Base-by-base conservation (phyloP, 2,329 filamentous ascomycete species). In the Zymoseptoria brevis region DNA sequence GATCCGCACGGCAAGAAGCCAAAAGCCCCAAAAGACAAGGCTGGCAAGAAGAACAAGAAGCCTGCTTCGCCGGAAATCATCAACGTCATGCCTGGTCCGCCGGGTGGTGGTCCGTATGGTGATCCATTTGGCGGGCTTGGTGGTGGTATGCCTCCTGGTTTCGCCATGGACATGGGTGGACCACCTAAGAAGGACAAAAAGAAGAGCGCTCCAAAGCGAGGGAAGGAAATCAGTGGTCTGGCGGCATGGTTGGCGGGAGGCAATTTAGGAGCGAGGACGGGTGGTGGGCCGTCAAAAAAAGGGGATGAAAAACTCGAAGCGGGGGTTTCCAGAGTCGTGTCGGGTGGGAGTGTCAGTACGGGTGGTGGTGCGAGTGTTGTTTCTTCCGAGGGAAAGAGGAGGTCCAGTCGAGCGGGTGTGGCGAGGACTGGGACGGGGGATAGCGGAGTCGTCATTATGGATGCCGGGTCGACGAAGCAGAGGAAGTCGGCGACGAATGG, bases 161-260 rank as follows among this genome's bases (percentile, higher is more conserved):
- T 62, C 8, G 19, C 41, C 22, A 48, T 19, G 19, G 41, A 45
- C 24, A 22, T 63, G 6, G 30, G 41, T 13, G 35, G 9, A 9
- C 26, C 35, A 16, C 11, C 29, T 21, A 45, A 53, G 19, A 59
- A 56, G 50, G 54, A 54, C 26, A 60, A 63, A 48, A 63, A 60
- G 29, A 64, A 66, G 53, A 48, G 56, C 19, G 61, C 61, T 45
- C 57, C 60, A 8, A 66, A 67, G 57, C 59, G 56, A 55, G 55
- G 64, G 29, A 69, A 68, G 57, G 64, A 67, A 49, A 60, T 68
- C 9, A 62, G 66, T 5, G 62, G 60, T 22, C 60, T 68, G 19
- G 62, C 64, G 48, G 67, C 68, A 19, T 71, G 69, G 69, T 67
- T 71, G 55, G 66, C 64, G 30, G 68, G 67, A 30, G 67, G 66